Conservation (phyloP, 2,329 filamentous ascomycete species). For the Fusarium verticillioides region DNA sequence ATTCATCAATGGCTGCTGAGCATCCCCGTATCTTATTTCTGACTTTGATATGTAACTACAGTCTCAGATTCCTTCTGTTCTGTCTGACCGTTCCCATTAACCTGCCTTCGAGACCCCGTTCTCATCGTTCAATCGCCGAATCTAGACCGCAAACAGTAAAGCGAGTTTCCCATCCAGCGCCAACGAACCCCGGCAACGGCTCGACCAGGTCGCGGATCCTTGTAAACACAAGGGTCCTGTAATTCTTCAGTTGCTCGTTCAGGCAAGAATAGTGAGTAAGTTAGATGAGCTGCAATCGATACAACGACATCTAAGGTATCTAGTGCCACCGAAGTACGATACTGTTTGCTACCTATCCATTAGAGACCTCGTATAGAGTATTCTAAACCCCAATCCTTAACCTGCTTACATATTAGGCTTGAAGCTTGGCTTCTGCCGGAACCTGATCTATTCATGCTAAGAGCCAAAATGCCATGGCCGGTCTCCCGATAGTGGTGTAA, state of each 20-base stretch:
- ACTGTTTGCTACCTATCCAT: neutral
- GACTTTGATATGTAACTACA: neutral
- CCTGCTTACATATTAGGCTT: conserved; percentile 19
- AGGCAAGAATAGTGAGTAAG: conserved; percentile 17
- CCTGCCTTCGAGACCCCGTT: conserved; percentile 8
- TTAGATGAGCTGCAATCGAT: neutral
- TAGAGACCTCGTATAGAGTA: neutral
- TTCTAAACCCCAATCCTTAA: neutral
- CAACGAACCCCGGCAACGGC: conserved; percentile 17
- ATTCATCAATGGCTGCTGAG: conserved; percentile 6
- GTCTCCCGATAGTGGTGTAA: conserved; percentile 31
- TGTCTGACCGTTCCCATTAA: conserved; percentile 8
- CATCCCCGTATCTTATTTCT: neutral
- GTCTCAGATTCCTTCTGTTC: conserved; percentile 12
- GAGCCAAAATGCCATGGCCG: conserved; percentile 21
- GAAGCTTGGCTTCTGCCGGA: conserved; percentile 18
- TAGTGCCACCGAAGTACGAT: neutral
- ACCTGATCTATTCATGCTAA: conserved; percentile 28
- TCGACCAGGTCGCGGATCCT: conserved; percentile 12
- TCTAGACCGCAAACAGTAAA: conserved; percentile 28
- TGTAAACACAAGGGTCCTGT: conserved; percentile 26
- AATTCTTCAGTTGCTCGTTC: conserved; percentile 27
- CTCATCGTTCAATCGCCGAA: conserved; percentile 7
- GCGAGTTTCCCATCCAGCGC: conserved; percentile 3
- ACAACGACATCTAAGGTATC: neutral